These are phyloP conservation scores for Monosporascus ibericus DNA, from an alignment of 2,329 filamentous ascomycete genomes.

Conservation along the genomic window DNA sequence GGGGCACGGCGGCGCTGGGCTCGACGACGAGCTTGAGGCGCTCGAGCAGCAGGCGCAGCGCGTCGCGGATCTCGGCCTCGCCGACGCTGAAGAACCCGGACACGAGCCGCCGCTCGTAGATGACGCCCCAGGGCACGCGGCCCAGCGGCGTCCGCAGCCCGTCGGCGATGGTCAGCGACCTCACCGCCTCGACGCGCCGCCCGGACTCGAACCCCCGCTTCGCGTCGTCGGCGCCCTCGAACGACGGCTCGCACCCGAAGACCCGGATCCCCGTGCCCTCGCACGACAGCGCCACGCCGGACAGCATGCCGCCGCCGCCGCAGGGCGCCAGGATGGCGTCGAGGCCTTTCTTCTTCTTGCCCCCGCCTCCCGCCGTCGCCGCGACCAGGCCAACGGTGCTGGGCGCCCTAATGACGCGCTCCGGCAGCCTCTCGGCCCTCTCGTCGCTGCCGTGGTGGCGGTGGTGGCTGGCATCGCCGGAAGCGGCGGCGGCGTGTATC, in stretches of 20 bases:
- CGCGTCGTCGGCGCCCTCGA: conserved; percentile 79
- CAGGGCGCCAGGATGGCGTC: conserved; percentile 76
- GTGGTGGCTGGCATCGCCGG: conserved; percentile 8
- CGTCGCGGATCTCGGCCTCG: conserved; percentile 74
- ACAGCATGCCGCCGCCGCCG: conserved; percentile 83
- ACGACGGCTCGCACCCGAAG: conserved; percentile 81
- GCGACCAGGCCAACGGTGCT: conserved; percentile 5
- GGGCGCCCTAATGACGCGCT: conserved; percentile 8
- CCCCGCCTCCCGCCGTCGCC: conserved; percentile 1
- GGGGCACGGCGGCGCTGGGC: conserved; percentile 75
- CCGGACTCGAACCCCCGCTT: conserved; percentile 62
- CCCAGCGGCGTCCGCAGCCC: conserved; percentile 82
- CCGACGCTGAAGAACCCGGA: conserved; percentile 64
- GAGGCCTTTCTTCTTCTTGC: conserved; percentile 31
- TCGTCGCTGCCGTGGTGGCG: conserved; percentile 3
- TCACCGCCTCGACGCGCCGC: conserved; percentile 60
- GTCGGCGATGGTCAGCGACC: conserved; percentile 78
- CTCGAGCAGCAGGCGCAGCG: conserved; percentile 75
- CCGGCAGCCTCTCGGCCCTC: conserved; percentile 9
- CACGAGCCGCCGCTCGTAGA: conserved; percentile 67
- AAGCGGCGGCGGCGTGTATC: conserved; percentile 29
- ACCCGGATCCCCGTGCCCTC: conserved; percentile 66
- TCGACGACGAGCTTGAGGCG: conserved; percentile 87
- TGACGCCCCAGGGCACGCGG: conserved; percentile 66
- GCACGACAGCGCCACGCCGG: conserved; percentile 72